These are phyloP conservation scores for Metschnikowia colocasiae DNA, from an alignment of 805 yeast species.

Conservation along the genomic window DNA sequence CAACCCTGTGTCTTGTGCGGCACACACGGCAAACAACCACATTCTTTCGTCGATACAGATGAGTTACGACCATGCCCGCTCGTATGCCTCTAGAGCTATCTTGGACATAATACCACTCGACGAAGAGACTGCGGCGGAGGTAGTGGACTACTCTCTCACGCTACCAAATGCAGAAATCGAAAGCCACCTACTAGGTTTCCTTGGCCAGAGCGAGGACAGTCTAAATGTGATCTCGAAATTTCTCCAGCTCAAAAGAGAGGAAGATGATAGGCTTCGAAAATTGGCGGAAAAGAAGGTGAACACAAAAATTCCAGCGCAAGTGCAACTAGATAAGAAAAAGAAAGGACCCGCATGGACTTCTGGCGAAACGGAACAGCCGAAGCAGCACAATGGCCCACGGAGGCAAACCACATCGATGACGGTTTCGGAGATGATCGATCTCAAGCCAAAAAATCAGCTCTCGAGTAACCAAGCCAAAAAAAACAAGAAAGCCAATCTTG, in stretches of 20 bases:
- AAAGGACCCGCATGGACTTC: constrained; percentile 4
- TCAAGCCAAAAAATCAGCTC: constrained; percentile 30
- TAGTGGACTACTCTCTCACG: constrained; percentile 50
- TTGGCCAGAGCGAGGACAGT: constrained; percentile 57
- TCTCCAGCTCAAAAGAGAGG: constrained; percentile 36
- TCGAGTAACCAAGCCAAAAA: constrained; percentile 26
- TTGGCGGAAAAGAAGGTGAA: constrained; percentile 5
- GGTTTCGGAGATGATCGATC: constrained; percentile 46
- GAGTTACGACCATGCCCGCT: constrained; percentile 22
- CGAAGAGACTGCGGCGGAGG: constrained; percentile 49
- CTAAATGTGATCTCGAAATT: constrained; percentile 46
- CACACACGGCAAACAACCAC: not conserved
- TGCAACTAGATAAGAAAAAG: not conserved
- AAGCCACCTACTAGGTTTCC: constrained; percentile 50
- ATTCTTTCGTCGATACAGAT: not conserved
- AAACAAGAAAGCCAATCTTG: constrained; percentile 45
- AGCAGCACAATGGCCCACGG: constrained; percentile 11
- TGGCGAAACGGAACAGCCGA: constrained; percentile 1
- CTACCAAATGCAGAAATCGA: constrained; percentile 47
- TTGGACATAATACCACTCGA: constrained; percentile 53
- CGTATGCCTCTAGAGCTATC: constrained; percentile 27
- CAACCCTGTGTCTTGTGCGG: not conserved
- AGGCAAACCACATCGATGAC: constrained; percentile 29
- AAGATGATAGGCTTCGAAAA: constrained; percentile 12
- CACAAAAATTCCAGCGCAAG: constrained; percentile 3